Base-by-base conservation (phyloP, 805 yeast species). In the Lachancea thermotolerans region DNA sequence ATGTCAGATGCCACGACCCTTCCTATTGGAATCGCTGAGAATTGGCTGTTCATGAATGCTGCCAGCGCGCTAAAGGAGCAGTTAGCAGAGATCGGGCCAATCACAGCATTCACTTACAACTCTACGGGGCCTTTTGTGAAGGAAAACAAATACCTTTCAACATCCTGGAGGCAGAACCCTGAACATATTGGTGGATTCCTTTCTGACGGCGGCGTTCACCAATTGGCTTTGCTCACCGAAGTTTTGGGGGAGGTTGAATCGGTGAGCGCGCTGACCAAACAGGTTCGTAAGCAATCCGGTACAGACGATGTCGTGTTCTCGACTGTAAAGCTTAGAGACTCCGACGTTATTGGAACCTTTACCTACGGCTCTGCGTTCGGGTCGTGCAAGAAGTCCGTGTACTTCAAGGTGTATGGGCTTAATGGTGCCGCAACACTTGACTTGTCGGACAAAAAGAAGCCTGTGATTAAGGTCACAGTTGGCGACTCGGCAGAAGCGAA, bases 171-270 rank as follows among this genome's bases (percentile, higher is more conserved):
- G 74, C 78, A 76, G 61, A 73, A 81, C 39, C 97, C 98, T 29
- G 82, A 87, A 65, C 97, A 91, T 62, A 77, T 89, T 53, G 98
- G 98, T 44, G 97, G 97, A 0, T 90, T 73, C 66, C 71, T 91
- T 56, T 82, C 91, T 47, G 98, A 91, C 59, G 97, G 96, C 58
- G 98, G 97, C 62, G 98, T 91, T 18, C 98, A 91, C 67, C 97
- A 90, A 65, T 70, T 90, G 63, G 96, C 96, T 2, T 69, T 88
- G 33, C 74, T 90, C 52, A 88, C 95, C 8, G 87, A 79, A 48
- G 79, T 88, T 15, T 71, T 91, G 44, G 97, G 98, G 43, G 71
- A 73, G 18, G 82, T 88, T 12, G 78, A 75, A 40, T 65, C 81
- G 6, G 79, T 90, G 33, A 76, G 86, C 44, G 96, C 89, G 9